These are phyloP conservation scores for Clitocybe nebularis DNA, from an alignment of 1,284 basidiomycete species.

Conservation along the genomic window DNA sequence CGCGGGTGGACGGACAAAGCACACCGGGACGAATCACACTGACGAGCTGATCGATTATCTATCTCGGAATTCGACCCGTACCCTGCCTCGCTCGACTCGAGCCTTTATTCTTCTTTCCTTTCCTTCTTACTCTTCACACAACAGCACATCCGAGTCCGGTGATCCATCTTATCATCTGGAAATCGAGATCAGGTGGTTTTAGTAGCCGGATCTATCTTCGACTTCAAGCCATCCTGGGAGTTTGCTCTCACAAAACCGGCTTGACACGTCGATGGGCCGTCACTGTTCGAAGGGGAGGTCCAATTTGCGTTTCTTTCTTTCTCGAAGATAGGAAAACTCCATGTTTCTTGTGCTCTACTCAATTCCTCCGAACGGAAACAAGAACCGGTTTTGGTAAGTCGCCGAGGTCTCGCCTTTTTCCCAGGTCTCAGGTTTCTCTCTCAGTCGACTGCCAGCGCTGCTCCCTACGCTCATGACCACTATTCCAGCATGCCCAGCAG, in stretches of 20 bases:
- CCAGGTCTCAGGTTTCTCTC: neutral
- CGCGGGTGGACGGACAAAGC: too few species aligned
- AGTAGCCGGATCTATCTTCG: neutral
- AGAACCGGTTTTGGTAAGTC: neutral
- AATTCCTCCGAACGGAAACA: neutral
- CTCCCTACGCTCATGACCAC: neutral
- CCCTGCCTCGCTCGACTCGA: too few species aligned
- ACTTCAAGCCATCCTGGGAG: neutral
- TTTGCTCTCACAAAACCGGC: neutral
- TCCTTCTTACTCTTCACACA: too few species aligned
- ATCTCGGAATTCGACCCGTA: too few species aligned
- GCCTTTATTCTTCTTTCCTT: too few species aligned
- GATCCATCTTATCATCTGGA: too few species aligned
- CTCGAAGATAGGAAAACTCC: neutral
- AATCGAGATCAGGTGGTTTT: conserved; percentile 2
- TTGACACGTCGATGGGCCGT: neutral
- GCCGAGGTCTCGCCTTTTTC: neutral
- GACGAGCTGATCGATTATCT: too few species aligned
- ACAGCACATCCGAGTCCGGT: too few species aligned
- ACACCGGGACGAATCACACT: too few species aligned
- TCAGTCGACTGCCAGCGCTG: neutral
- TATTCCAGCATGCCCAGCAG: neutral
- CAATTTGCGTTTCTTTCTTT: neutral
- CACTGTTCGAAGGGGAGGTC: neutral
- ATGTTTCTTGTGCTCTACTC: neutral